These are phyloP conservation scores for Gyrodon tennesseensis DNA, from an alignment of 1,284 basidiomycete genomes.

Conservation along the genomic window DNA sequence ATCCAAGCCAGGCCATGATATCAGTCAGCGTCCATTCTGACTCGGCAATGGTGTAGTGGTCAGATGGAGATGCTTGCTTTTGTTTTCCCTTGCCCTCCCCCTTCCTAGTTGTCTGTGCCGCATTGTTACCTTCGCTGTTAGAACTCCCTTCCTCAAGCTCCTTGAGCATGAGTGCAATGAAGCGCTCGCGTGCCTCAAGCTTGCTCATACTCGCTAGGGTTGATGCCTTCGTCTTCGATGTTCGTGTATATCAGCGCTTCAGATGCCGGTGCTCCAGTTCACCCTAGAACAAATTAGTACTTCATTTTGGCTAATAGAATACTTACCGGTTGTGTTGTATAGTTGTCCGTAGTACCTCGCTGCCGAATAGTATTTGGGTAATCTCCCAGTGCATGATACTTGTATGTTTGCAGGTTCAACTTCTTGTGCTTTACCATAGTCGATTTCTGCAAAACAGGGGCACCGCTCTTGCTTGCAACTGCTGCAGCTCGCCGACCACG, in stretches of 20 bases:
- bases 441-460: background rate
- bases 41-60: background rate
- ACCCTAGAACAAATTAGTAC: conserved; percentile 9
- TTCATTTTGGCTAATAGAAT: conserved; percentile 16
- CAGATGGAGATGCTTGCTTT: background rate
- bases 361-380: conserved; percentile 37
- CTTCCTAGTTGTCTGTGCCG: too few species aligned
- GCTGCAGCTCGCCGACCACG: background rate
- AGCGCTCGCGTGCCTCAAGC: background rate
- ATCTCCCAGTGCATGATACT: conserved; percentile 43
- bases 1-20: background rate
- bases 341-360: conserved; percentile 44
- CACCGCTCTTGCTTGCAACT: background rate
- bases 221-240: conserved; percentile 33
- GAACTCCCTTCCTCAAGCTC: background rate
- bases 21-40: background rate
- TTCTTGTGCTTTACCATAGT: background rate
- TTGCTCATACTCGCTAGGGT: conserved; percentile 19
- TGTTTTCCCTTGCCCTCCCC: too few species aligned
- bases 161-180: background rate
- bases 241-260: conserved; percentile 34
- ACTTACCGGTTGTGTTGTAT: conserved; percentile 40
- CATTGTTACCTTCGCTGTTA: too few species aligned
- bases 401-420: conserved; percentile 38
- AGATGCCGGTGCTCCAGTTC: conserved; percentile 37